Evolutionary conservation across 805 yeast genomes (phyloP).

Genomic region (Metschnikowia sp.): DNA sequence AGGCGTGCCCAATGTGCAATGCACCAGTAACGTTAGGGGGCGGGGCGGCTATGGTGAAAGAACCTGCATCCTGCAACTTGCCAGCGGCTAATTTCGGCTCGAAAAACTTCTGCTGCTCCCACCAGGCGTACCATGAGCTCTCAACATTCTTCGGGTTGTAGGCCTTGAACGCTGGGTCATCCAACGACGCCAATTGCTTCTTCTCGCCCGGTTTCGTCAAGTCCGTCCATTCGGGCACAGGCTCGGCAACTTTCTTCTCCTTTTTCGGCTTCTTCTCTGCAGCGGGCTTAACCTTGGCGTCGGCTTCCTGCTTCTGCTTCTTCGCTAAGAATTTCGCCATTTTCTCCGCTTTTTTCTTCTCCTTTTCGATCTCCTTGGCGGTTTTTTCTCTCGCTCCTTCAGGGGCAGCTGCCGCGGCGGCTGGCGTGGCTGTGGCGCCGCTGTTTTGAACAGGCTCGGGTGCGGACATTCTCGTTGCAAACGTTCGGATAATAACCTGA

Average conservation of each 20-base stretch:
- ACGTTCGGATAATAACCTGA: conserved; percentile 5
- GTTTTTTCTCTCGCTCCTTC: conserved; percentile 41
- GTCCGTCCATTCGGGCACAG: conserved; percentile 83
- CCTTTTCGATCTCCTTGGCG: conserved; percentile 80
- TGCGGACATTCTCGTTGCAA: conserved; percentile 16
- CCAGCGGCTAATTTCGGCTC: conserved; percentile 85
- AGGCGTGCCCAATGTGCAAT: conserved; percentile 96
- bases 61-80: conserved; percentile 72
- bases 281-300: conserved; percentile 36
- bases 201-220: conserved; percentile 85
- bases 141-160: conserved; percentile 91
- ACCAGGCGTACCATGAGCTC: conserved; percentile 97
- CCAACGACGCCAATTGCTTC: conserved; percentile 80
- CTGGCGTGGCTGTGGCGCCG: conserved; percentile 2
- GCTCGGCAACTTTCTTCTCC: conserved; percentile 65
- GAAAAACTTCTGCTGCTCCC: conserved; percentile 85
- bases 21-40: conserved; percentile 99
- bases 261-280: conserved; percentile 61
- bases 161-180: conserved; percentile 90
- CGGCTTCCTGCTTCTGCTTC: conserved; percentile 53
- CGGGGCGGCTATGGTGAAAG: conserved; percentile 93
- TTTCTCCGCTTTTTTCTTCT: conserved; percentile 84
- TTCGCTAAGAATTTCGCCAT: conserved; percentile 85
- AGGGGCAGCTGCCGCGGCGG: conserved; percentile 9
- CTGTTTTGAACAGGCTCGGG: conserved; percentile 5